A percentile compares a stretch with the other conserved stretches of the same genome.
Conservation (phyloP, 371 early-diverging fungal species). For the Mucor sp. region DNA sequence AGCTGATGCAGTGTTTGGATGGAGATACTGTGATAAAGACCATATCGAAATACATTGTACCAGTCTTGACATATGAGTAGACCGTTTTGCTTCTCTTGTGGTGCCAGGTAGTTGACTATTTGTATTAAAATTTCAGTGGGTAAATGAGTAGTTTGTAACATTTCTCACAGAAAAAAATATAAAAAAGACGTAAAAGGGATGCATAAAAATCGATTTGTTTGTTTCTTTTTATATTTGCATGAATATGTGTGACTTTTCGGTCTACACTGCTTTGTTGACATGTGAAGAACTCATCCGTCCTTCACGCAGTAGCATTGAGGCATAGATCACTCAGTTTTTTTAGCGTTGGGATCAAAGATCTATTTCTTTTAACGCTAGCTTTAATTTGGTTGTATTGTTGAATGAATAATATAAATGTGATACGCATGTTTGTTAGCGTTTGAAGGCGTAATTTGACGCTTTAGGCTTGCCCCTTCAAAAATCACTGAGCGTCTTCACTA, state of each 20-base stretch:
- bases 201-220: neutral
- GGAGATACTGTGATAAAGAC: constrained; percentile 3
- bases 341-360: too few relatives aligned
- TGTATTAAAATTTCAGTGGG: constrained; percentile 16
- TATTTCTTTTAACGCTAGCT: too few relatives aligned
- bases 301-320: neutral
- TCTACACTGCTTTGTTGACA: too few relatives aligned
- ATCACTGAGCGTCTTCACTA: too few relatives aligned
- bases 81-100: constrained; percentile 3
- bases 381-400: too few relatives aligned
- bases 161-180: neutral
- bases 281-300: too few relatives aligned
- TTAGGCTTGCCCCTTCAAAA: too few relatives aligned
- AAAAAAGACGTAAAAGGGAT: neutral
- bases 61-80: constrained; percentile 10
- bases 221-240: neutral
- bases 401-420: too few relatives aligned
- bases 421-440: too few relatives aligned
- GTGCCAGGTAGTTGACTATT: constrained; percentile 4
- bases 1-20: neutral
- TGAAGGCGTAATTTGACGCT: too few relatives aligned
- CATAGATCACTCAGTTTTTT: too few relatives aligned
- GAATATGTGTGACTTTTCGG: too few relatives aligned
- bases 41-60: constrained; percentile 13
- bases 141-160: neutral